Conservation (phyloP, 2,329 filamentous ascomycete genomes). For the Stagonosporopsis tanaceti region DNA sequence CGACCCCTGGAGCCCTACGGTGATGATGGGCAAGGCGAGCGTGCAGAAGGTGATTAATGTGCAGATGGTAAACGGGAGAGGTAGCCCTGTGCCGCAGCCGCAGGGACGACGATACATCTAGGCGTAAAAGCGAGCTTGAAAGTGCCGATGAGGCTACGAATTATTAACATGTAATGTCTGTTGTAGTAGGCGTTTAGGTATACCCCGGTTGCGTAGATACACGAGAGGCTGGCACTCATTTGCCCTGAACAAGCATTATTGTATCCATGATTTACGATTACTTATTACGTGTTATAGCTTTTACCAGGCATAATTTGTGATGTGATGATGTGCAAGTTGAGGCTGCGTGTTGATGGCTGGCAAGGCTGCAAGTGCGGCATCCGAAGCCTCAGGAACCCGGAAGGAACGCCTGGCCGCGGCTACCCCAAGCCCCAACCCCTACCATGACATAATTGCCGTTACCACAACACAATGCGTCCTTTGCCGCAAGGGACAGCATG, state of each 20-base stretch:
- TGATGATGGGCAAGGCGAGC: conserved; percentile 27
- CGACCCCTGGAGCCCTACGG: conserved; percentile 32
- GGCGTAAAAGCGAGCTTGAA: background rate
- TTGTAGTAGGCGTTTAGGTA: conserved; percentile 15
- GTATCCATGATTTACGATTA: background rate
- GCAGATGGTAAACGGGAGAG: conserved; percentile 25
- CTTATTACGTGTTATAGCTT: background rate
- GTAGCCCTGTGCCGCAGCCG: conserved; percentile 10
- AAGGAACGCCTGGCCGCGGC: conserved; percentile 21
- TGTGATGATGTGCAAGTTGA: background rate
- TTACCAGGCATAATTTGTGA: background rate
- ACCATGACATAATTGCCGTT: conserved; percentile 43
- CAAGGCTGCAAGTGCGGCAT: conserved; percentile 4
- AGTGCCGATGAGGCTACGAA: background rate
- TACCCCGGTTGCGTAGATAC: conserved; percentile 12
- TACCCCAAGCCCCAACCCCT: conserved; percentile 12
- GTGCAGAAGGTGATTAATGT: conserved; percentile 23
- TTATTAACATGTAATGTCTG: conserved; percentile 2
- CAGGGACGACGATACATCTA: conserved; percentile 7
- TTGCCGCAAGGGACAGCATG: conserved; percentile 47
- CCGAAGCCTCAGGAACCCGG: conserved; percentile 28
- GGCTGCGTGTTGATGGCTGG: background rate
- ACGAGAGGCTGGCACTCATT: conserved; percentile 12
- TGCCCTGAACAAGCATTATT: background rate
- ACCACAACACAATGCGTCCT: conserved; percentile 44